Conservation (phyloP, 1,284 basidiomycete genomes). For the Mrakiaceae sp. region DNA sequence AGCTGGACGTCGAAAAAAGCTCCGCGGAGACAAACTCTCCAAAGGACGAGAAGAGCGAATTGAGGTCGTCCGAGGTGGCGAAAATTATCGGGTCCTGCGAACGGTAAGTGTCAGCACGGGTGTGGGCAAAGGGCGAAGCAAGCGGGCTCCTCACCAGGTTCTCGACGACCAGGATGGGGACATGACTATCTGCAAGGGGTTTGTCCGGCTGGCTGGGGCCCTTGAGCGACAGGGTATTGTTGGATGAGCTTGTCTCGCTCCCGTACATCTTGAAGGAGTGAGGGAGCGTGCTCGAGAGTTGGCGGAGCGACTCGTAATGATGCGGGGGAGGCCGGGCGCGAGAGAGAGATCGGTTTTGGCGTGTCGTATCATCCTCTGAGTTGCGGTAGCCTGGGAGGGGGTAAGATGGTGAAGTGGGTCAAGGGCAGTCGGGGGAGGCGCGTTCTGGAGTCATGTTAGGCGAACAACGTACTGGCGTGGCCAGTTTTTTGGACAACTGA, state of each 20-base stretch:
- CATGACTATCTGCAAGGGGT: background rate
- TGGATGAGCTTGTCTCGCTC: background rate
- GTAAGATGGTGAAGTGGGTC: background rate
- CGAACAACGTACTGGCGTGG: background rate
- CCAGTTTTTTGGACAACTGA: conserved; percentile 1
- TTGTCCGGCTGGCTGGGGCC: background rate
- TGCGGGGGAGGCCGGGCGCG: conserved; percentile 7
- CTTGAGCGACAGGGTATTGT: too few species aligned
- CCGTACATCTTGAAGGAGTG: background rate
- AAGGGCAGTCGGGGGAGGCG: background rate
- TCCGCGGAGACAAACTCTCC: background rate
- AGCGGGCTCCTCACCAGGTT: conserved; percentile 12
- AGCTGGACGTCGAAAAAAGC: conserved; percentile 3
- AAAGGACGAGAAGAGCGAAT: conserved; percentile 8
- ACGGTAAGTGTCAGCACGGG: background rate
- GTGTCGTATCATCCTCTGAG: background rate
- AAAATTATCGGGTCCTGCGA: conserved; percentile 7
- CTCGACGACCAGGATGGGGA: conserved; percentile 6
- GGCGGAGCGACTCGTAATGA: conserved; percentile 12
- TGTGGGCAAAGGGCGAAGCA: background rate
- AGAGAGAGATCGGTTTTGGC: conserved; percentile 2
- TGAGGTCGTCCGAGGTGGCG: conserved; percentile 12
- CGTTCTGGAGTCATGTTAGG: background rate
- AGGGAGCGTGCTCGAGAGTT: background rate
- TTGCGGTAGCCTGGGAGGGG: background rate